Conservation (phyloP, 176 grass and related monocot genomes). For the Hyparrhenia diplandra region DNA sequence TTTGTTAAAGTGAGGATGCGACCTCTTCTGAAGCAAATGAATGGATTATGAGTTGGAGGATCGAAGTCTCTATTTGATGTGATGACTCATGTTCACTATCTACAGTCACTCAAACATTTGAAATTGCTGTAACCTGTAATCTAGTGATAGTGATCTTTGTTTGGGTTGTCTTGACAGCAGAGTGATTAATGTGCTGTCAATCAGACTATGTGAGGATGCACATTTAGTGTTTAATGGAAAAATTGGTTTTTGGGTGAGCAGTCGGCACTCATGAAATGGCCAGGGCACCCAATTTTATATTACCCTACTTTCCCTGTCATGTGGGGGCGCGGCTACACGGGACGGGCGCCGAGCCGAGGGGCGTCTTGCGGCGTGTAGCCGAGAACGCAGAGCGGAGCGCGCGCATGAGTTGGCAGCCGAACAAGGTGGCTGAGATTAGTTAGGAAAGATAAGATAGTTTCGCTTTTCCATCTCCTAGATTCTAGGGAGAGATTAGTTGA, state of each 20-base stretch:
- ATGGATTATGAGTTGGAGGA: neutral
- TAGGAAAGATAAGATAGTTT: no score
- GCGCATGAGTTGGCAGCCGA: no score
- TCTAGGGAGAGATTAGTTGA: no score
- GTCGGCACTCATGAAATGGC: neutral
- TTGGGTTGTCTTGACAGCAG: neutral
- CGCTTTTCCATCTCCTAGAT: no score
- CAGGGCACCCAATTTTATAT: neutral
- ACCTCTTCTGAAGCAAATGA: neutral
- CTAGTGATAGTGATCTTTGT: neutral
- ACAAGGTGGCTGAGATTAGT: no score
- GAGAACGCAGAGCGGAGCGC: no score
- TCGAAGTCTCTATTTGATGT: constrained; percentile 3
- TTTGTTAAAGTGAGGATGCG: neutral
- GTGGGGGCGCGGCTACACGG: no score
- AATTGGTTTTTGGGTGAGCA: neutral
- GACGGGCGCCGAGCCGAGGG: no score
- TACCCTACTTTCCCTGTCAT: no score
- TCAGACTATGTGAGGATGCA: neutral
- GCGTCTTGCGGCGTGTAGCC: no score
- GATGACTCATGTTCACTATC: neutral
- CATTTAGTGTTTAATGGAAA: neutral
- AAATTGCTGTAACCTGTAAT: neutral
- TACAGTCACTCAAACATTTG: neutral
- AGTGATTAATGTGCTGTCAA: neutral